phyloP scores from a whole-genome alignment of 148 eudicot species.

The Polygonum maritimum region DNA sequence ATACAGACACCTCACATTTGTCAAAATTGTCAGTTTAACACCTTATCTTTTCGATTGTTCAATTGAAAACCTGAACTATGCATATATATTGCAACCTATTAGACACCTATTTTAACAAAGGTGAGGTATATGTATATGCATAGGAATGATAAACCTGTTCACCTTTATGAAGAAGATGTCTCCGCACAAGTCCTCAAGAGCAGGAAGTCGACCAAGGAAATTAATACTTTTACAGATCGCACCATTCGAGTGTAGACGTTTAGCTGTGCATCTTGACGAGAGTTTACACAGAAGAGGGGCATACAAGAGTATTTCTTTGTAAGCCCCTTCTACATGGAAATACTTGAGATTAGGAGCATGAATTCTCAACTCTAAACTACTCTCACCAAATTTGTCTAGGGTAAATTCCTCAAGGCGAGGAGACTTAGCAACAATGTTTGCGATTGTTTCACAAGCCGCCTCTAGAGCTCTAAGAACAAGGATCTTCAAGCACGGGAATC shows the following conservation, averaged over 20 bases:
- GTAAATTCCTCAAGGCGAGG: conserved; percentile 57
- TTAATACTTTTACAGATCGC: conserved; percentile 20
- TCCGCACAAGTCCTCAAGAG: conserved; percentile 52
- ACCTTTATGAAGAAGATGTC: conserved; percentile 68
- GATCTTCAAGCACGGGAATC: conserved; percentile 38
- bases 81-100: too few species aligned
- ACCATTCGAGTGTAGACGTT: conserved; percentile 33
- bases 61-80: too few species aligned
- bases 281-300: conserved; percentile 26
- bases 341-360: conserved; percentile 59
- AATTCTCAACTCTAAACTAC: conserved; percentile 37
- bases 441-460: conserved; percentile 32
- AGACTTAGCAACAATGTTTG: conserved; percentile 39
- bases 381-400: conserved; percentile 31
- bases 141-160: not conserved
- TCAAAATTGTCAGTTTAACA: too few species aligned
- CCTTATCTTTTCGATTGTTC: too few species aligned
- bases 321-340: conserved; percentile 52
- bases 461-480: conserved; percentile 24
- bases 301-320: conserved; percentile 22
- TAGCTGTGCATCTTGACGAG: conserved; percentile 11
- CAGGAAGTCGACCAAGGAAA: conserved; percentile 40
- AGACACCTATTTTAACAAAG: not conserved
- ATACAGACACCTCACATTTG: too few species aligned
- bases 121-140: not conserved